Evolutionary conservation across 2,329 filamentous ascomycete species (phyloP).

Genomic region (Microcyclospora pomicola): DNA sequence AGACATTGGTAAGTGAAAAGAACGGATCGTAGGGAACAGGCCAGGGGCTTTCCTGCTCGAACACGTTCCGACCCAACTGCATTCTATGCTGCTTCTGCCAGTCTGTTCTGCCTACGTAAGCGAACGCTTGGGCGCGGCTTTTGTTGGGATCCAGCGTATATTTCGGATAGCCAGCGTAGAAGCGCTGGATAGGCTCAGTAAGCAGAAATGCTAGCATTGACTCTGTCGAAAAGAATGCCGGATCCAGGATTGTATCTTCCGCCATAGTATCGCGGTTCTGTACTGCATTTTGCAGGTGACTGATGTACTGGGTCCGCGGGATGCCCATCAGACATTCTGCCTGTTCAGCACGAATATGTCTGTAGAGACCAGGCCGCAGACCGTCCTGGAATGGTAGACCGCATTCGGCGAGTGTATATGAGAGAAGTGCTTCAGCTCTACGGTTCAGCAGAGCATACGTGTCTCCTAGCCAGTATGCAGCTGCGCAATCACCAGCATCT

Average conservation of each 20-base stretch:
- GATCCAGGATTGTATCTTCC: constrained; percentile 4
- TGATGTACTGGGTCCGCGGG: constrained; percentile 2
- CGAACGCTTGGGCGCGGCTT: too few relatives aligned
- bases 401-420: constrained; percentile 12
- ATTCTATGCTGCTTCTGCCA: background rate
- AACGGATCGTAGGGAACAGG: constrained; percentile 13
- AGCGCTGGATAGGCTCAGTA: background rate
- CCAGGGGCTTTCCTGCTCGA: constrained; percentile 7
- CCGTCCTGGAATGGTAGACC: constrained; percentile 3
- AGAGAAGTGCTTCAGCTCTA: constrained; percentile 11
- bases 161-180: background rate
- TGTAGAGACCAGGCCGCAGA: constrained; percentile 1
- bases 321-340: constrained; percentile 3
- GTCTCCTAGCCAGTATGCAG: constrained; percentile 16
- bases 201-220: constrained; percentile 3
- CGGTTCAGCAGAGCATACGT: constrained; percentile 11
- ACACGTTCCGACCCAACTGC: background rate
- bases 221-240: constrained; percentile 2
- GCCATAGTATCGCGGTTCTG: background rate
- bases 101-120: too few relatives aligned
- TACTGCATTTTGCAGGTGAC: constrained; percentile 1
- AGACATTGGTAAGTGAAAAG: constrained; percentile 11
- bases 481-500: constrained; percentile 14
- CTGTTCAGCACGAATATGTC: constrained; percentile 5
- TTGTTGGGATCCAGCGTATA: too few relatives aligned